Conservation (phyloP, 495 filamentous ascomycete genomes). For the Patellaria atrata region DNA sequence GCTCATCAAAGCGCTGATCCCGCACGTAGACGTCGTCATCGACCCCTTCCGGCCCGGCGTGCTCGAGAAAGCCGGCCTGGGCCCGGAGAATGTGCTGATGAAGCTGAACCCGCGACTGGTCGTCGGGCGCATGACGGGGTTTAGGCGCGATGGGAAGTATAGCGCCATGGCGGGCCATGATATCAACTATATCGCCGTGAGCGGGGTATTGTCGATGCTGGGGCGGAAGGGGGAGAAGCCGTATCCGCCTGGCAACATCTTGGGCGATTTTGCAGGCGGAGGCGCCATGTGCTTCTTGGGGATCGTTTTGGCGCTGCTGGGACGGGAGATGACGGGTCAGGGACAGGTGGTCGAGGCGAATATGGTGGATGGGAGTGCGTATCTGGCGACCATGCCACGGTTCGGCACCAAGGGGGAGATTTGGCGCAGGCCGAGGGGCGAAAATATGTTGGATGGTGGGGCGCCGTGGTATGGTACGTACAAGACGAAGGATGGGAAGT, state of each 20-base stretch:
- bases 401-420: slow-evolving; percentile 41
- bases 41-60: slow-evolving; percentile 88
- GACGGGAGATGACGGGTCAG: slow-evolving; percentile 41
- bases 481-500: slow-evolving; percentile 65
- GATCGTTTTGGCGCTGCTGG: slow-evolving; percentile 47
- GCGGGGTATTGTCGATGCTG: slow-evolving; percentile 62
- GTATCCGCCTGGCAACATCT: slow-evolving; percentile 64
- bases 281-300: slow-evolving; percentile 60
- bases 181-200: slow-evolving; percentile 90
- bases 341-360: slow-evolving; percentile 89
- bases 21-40: slow-evolving; percentile 61
- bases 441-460: slow-evolving; percentile 70
- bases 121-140: slow-evolving; percentile 76
- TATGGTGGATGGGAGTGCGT: slow-evolving; percentile 84
- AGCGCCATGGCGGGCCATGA: slow-evolving; percentile 88
- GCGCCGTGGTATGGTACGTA: slow-evolving; percentile 83
- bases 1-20: slow-evolving; percentile 50
- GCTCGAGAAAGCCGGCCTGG: slow-evolving; percentile 67
- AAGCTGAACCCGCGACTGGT: slow-evolving; percentile 60
- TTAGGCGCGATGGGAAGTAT: slow-evolving; percentile 75
- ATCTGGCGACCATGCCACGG: slow-evolving; percentile 62
- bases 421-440: slow-evolving; percentile 50
- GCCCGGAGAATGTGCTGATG: slow-evolving; percentile 47
- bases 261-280: slow-evolving; percentile 85
- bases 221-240: slow-evolving; percentile 56